A percentile compares a stretch with the other conserved stretches of the same genome.
Conservation (phyloP, 2,329 filamentous ascomycete species). For the Exophiala bonariae region DNA sequence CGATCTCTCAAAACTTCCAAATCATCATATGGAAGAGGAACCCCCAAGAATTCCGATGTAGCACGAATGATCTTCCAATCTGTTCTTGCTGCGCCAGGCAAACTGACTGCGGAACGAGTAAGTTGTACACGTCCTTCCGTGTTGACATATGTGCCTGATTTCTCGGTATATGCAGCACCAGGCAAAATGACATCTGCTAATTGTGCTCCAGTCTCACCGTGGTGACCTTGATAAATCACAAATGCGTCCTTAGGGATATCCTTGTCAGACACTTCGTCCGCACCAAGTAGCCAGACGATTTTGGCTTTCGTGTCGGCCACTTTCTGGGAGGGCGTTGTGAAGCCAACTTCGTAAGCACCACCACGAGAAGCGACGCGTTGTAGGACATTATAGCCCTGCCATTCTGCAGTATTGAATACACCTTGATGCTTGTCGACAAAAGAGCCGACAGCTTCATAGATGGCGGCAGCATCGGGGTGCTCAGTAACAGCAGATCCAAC, state of each 20-base stretch:
- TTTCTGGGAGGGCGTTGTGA: constrained; percentile 77
- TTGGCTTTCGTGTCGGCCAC: constrained; percentile 86
- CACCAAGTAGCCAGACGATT: constrained; percentile 94
- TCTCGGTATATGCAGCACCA: constrained; percentile 95
- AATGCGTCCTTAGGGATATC: constrained; percentile 96
- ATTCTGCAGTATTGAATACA: constrained; percentile 85
- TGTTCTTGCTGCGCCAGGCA: constrained; percentile 85
- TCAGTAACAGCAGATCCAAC: constrained; percentile 90
- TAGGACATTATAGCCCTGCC: constrained; percentile 97
- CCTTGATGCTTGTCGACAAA: constrained; percentile 92
- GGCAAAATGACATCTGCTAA: constrained; percentile 92
- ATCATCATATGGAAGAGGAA: constrained; percentile 88
- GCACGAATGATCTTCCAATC: constrained; percentile 99
- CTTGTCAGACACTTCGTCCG: constrained; percentile 80
- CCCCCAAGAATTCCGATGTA: constrained; percentile 84
- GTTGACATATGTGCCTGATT: constrained; percentile 94
- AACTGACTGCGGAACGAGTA: constrained; percentile 82
- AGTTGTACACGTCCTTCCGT: constrained; percentile 96
- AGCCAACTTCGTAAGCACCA: constrained; percentile 94
- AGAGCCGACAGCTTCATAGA: constrained; percentile 84
- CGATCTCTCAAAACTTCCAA: constrained; percentile 85
- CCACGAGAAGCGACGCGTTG: constrained; percentile 90
- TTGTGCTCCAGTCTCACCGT: constrained; percentile 90
- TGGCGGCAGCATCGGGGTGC: constrained; percentile 85
- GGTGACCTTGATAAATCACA: constrained; percentile 96